These are phyloP conservation scores for Rhodamnia rubescens DNA, from an alignment of 345 rosid genomes.

Conservation along the genomic window DNA sequence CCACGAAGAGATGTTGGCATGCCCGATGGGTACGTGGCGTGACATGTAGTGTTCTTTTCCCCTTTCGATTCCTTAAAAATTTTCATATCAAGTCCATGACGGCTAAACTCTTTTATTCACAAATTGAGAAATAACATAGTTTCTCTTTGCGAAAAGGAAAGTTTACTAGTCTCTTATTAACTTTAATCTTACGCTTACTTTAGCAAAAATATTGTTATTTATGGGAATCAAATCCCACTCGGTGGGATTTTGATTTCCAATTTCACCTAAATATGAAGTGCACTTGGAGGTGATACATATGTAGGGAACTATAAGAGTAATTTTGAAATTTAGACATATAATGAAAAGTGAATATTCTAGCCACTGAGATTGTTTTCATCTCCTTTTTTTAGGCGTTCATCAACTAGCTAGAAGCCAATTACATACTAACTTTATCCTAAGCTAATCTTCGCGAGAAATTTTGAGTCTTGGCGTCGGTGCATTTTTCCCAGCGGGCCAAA, in stretches of 20 bases:
- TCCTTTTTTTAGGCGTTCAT: neutral
- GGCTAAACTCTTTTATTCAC: too few species aligned
- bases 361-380: neutral
- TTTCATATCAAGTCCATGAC: too few species aligned
- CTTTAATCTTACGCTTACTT: too few species aligned
- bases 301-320: neutral
- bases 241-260: neutral
- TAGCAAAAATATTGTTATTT: too few species aligned
- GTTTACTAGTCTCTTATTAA: too few species aligned
- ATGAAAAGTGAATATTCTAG: neutral
- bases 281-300: neutral
- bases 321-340: neutral
- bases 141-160: too few species aligned
- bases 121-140: too few species aligned
- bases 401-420: neutral
- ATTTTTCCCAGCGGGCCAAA: neutral
- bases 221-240: too few species aligned
- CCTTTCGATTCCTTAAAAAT: too few species aligned
- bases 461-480: neutral
- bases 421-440: neutral
- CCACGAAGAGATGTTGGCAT: too few species aligned
- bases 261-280: neutral
- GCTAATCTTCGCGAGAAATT: neutral
- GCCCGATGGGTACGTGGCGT: too few species aligned
- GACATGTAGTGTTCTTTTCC: too few species aligned